Percentiles rank a stretch among this genome's conserved stretches.
Evolutionary conservation across 1,139 yeast genomes (phyloP).

Genomic region (Pichia sp.): DNA sequence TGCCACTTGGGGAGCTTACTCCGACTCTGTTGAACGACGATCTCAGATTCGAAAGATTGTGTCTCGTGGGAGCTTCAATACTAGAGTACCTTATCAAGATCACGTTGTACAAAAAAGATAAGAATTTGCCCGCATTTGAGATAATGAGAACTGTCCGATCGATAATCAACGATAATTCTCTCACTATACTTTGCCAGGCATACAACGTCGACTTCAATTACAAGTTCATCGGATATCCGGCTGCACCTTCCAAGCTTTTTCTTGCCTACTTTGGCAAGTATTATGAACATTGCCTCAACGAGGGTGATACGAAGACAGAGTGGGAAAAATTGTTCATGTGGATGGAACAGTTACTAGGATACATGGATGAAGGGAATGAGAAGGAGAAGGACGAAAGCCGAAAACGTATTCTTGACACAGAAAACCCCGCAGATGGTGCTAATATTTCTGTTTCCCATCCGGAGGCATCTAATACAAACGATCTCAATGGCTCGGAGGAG

Average conservation of each 20-base stretch:
- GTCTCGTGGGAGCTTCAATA: constrained; percentile 9
- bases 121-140: neutral
- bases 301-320: neutral
- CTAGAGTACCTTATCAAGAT: constrained; percentile 7
- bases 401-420: neutral
- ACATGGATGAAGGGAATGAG: neutral
- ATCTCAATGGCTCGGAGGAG: neutral
- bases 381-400: neutral
- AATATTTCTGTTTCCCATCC: neutral
- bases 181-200: constrained; percentile 7
- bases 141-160: neutral
- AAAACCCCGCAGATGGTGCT: neutral
- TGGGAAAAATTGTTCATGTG: constrained; percentile 4
- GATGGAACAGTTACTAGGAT: constrained; percentile 10
- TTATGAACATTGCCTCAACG: constrained; percentile 2
- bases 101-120: neutral
- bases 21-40: constrained; percentile 1
- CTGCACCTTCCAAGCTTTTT: constrained; percentile 3
- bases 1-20: neutral
- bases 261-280: constrained; percentile 12
- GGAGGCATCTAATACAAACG: neutral
- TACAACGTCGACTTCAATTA: constrained; percentile 14
- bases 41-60: constrained; percentile 2
- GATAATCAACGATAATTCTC: constrained; percentile 8
- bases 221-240: constrained; percentile 3